These are phyloP conservation scores for Erigeron canadensis DNA, from an alignment of 129 eudicot genomes.

Conservation along the genomic window DNA sequence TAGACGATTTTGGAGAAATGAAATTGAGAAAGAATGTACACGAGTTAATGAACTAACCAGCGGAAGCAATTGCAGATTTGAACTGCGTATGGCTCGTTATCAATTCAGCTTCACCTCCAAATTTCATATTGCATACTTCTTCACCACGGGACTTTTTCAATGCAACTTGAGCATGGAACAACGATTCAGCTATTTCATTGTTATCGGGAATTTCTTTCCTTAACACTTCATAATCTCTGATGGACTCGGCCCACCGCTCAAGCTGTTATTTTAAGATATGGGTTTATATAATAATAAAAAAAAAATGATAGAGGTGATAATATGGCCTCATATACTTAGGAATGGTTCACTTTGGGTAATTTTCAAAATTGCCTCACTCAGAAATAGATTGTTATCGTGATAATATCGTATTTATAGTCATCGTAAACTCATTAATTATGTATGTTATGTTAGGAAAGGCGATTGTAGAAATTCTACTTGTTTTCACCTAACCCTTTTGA, in stretches of 20 bases:
- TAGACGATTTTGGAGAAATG: background rate
- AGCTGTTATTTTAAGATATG: constrained; percentile 26
- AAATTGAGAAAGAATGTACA: background rate
- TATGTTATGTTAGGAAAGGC: no score
- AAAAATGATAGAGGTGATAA: background rate
- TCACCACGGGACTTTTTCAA: constrained; percentile 78
- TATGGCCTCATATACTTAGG: no score
- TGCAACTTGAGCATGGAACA: constrained; percentile 82
- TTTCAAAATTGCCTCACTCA: no score
- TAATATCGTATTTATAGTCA: no score
- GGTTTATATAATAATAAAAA: background rate
- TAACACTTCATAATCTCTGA: constrained; percentile 43
- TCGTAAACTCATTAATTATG: no score
- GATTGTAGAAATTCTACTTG: no score
- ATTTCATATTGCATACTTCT: constrained; percentile 71
- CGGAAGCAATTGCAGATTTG: constrained; percentile 40
- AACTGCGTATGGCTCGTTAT: constrained; percentile 29
- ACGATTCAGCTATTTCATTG: constrained; percentile 69
- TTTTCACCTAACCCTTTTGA: no score
- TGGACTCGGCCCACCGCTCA: constrained; percentile 35
- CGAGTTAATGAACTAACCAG: constrained; percentile 32
- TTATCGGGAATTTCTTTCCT: constrained; percentile 61
- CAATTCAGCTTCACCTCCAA: constrained; percentile 84
- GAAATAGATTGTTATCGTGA: no score
- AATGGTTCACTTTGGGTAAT: no score